Evolutionary conservation across 306 rosid species (phyloP).

Genomic region (Malus fusca): DNA sequence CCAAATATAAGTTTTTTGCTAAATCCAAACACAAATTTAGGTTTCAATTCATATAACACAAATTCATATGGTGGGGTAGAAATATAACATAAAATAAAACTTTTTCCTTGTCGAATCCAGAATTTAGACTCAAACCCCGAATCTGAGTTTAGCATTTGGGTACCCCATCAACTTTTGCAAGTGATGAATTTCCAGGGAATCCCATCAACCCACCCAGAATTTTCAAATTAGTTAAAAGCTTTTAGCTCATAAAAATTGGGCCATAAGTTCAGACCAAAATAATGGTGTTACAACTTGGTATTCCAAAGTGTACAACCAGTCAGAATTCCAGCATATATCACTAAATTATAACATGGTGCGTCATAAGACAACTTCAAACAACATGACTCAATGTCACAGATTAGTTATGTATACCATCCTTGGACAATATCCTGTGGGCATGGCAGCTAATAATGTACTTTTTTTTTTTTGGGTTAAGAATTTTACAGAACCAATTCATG

Average conservation of each 20-base stretch:
- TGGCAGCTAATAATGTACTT: too few relatives aligned
- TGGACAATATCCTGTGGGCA: neutral
- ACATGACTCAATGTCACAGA: neutral
- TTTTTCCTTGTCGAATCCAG: neutral
- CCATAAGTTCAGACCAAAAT: neutral
- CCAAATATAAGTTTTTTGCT: neutral
- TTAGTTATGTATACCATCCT: neutral
- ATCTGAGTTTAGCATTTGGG: neutral
- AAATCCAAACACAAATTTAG: too few relatives aligned
- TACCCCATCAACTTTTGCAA: neutral
- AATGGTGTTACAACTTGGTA: too few relatives aligned
- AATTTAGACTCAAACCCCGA: neutral
- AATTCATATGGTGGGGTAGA: neutral
- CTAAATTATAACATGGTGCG: neutral
- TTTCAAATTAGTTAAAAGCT: neutral
- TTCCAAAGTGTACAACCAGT: neutral
- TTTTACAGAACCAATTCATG: neutral
- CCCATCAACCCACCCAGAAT: neutral
- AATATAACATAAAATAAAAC: neutral
- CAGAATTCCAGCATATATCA: neutral
- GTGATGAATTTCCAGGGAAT: neutral
- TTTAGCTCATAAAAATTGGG: neutral
- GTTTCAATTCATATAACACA: neutral
- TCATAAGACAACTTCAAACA: neutral
- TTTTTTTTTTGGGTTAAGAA: neutral